phyloP scores from a whole-genome alignment of 1,284 basidiomycete genomes.

The Ustilago trichophora region DNA sequence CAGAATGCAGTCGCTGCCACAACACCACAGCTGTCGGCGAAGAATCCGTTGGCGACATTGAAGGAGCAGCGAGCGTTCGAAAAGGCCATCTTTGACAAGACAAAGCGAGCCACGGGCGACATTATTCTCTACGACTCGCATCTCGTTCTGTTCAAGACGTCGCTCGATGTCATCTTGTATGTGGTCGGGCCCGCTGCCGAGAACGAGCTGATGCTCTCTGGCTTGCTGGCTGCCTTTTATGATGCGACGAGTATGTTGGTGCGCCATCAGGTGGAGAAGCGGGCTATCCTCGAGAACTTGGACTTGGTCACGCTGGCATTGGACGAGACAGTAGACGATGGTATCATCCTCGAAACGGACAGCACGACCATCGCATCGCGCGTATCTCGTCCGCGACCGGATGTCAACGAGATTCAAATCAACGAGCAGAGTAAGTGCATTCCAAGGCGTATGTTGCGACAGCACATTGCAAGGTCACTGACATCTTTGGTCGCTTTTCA shows the following conservation, averaged over 20 bases:
- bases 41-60: conserved; percentile 75
- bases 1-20: conserved; percentile 38
- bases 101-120: conserved; percentile 70
- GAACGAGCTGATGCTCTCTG: conserved; percentile 95
- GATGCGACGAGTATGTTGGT: conserved; percentile 87
- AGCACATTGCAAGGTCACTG: too few species aligned
- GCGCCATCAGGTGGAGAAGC: conserved; percentile 87
- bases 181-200: conserved; percentile 86
- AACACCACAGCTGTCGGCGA: conserved; percentile 51
- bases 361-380: conserved; percentile 91
- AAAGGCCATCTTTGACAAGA: conserved; percentile 91
- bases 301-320: conserved; percentile 91
- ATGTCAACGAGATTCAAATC: conserved; percentile 95
- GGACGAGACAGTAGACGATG: conserved; percentile 97
- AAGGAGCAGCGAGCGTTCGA: conserved; percentile 97
- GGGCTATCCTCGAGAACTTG: conserved; percentile 91
- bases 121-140: conserved; percentile 92
- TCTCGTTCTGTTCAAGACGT: conserved; percentile 91
- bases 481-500: too few species aligned
- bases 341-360: conserved; percentile 97
- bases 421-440: conserved; percentile 80
- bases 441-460: too few species aligned
- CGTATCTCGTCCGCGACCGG: conserved; percentile 89
- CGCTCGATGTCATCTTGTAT: conserved; percentile 94
- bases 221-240: conserved; percentile 82